These are phyloP conservation scores for Edaphochlamys debaryana DNA, from an alignment of 139 green algal genomes.

Conservation along the genomic window DNA sequence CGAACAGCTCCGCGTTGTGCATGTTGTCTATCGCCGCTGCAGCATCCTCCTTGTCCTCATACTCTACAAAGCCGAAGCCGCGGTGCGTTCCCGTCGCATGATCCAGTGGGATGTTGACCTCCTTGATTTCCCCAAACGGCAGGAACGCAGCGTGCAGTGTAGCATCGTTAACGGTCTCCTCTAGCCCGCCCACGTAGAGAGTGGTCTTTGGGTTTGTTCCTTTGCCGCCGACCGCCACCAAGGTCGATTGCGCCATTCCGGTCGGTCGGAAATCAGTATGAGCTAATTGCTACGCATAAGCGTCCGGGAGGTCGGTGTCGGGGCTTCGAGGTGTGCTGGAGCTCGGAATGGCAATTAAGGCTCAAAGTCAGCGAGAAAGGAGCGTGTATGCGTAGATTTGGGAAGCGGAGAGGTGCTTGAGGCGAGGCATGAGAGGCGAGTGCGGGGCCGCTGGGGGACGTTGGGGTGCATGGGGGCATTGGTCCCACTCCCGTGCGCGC, in stretches of 20 bases:
- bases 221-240: conserved; percentile 70
- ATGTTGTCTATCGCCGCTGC: conserved; percentile 97
- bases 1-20: conserved; percentile 90
- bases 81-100: conserved; percentile 76
- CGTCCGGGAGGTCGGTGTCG: too few relatives aligned
- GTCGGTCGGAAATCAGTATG: too few relatives aligned
- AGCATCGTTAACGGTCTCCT: conserved; percentile 90
- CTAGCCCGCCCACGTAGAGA: conserved; percentile 94
- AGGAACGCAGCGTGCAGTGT: conserved; percentile 95
- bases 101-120: conserved; percentile 94
- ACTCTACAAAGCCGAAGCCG: conserved; percentile 97
- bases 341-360: too few relatives aligned
- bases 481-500: too few relatives aligned
- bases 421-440: too few relatives aligned
- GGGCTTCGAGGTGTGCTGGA: too few relatives aligned
- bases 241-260: conserved; percentile 44
- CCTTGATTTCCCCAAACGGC: conserved; percentile 97
- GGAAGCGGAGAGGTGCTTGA: too few relatives aligned
- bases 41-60: conserved; percentile 90
- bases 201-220: conserved; percentile 89
- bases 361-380: too few relatives aligned
- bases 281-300: too few relatives aligned
- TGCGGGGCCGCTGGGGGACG: too few relatives aligned
- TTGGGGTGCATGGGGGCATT: too few relatives aligned
- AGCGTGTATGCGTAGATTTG: too few relatives aligned